Evolutionary conservation across 208 protist species (phyloP), one percentile per base, ranked within the genome.

Genomic region (Trypanosoma theileri): DNA sequence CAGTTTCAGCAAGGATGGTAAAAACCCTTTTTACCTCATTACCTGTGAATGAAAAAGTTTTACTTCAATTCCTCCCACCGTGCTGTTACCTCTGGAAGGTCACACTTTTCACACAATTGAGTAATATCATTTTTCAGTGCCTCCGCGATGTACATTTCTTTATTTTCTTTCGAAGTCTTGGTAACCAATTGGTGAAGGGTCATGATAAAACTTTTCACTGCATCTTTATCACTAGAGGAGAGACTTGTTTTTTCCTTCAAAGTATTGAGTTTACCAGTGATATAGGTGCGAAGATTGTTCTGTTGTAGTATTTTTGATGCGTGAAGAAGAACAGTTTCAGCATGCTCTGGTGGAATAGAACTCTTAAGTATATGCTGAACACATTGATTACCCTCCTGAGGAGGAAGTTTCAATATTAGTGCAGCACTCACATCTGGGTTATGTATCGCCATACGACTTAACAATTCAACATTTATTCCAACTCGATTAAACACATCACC

Each of bases 11-110:
- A 48, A 48, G 44, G 44, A 35, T 35, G 28, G 28, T 6, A 35
- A 35, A 35, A 35, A 8, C 6, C 21, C 41, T 45, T 35, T 28
- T 51, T 28, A 24, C 17, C 51, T 55, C 51, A 55, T 22, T 59
- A 67, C 41, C 9, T 71, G 14, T 48, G 17, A 68, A 31, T 67
- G 8, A 79, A 50, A 68, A 31, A 74, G 13, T 17, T 54, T 63
- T 85, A 80, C 66, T 86, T 89, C 63, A 93, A 75, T 70, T 89
- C 87, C 0, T 84, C 77, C 87, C 87, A 93, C 21, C 69, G 59
- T 48, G 60, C 75, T 9, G 58, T 67, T 50, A 90, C 70, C 46
- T 93, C 87, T 31, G 75, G 71, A 35, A 75, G 54, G 40, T 70
- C 77, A 40, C 71, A 79, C 13, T 58, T 68, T 51, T 80, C 74